Percentiles rank a stretch among this genome's conserved stretches.
These are phyloP conservation scores for Eremothecium sinecaudum DNA, from an alignment of 1,139 yeast genomes.

Conservation along the genomic window DNA sequence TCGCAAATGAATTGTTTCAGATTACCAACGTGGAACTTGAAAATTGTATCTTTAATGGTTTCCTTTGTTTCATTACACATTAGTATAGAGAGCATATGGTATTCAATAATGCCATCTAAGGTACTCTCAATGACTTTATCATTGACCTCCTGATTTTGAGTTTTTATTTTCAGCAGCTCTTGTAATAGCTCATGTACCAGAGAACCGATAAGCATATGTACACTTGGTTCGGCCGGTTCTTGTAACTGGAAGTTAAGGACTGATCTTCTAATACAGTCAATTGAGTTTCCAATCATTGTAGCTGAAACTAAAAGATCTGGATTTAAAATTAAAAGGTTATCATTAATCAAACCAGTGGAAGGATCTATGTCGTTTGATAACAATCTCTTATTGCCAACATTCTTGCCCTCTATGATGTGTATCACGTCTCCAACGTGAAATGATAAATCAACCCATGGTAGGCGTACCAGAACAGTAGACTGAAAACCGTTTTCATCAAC, in stretches of 20 bases:
- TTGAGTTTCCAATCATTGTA: constrained; percentile 69
- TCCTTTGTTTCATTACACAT: constrained; percentile 46
- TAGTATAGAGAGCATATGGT: constrained; percentile 43
- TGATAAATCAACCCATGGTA: constrained; percentile 41
- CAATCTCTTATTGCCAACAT: constrained; percentile 28
- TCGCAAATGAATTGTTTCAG: constrained; percentile 55
- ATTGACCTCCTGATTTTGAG: constrained; percentile 29
- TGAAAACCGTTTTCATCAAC: constrained; percentile 30
- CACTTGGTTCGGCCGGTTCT: constrained; percentile 46
- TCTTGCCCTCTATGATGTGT: constrained; percentile 45
- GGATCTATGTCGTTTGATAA: constrained; percentile 27
- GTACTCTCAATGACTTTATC: constrained; percentile 38
- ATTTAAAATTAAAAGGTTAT: constrained; percentile 60
- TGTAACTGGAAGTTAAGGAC: constrained; percentile 49
- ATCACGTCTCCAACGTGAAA: constrained; percentile 44
- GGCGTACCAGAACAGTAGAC: constrained; percentile 40
- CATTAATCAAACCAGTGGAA: constrained; percentile 45
- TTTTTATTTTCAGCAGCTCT: constrained; percentile 41
- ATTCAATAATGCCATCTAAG: constrained; percentile 39
- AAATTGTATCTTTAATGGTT: constrained; percentile 39
- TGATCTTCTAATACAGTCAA: constrained; percentile 63
- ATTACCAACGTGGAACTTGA: constrained; percentile 43
- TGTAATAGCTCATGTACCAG: constrained; percentile 77
- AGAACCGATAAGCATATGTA: constrained; percentile 64
- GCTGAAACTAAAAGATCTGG: constrained; percentile 81